Evolutionary conservation across 768 basidiomycete species (phyloP).

Genomic region (Agrocybe praecox): DNA sequence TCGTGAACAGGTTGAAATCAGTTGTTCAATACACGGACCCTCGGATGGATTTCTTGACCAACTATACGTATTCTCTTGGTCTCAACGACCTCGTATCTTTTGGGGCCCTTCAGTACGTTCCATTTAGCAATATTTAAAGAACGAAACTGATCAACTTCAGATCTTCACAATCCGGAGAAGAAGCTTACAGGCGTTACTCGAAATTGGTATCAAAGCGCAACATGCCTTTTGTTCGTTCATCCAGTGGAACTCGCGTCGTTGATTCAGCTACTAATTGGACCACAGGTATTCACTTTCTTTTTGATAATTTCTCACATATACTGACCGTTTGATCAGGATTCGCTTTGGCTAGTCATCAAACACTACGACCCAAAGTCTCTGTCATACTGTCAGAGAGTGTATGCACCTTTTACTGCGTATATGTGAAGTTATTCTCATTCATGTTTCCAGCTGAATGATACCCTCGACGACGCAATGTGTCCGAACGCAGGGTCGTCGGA

Average conservation of each 20-base stretch:
- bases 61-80: slow-evolving; percentile 63
- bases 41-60: slow-evolving; percentile 55
- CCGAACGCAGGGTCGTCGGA: slow-evolving; percentile 52
- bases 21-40: slow-evolving; percentile 47
- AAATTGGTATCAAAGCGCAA: slow-evolving; percentile 43
- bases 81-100: slow-evolving; percentile 61
- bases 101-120: slow-evolving; percentile 63
- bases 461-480: slow-evolving; percentile 69
- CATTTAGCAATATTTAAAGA: not conserved
- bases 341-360: slow-evolving; percentile 47
- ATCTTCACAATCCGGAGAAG: slow-evolving; percentile 47
- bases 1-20: slow-evolving; percentile 55
- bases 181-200: slow-evolving; percentile 56
- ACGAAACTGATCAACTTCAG: slow-evolving; percentile 18
- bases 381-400: slow-evolving; percentile 63
- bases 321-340: slow-evolving; percentile 48
- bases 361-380: slow-evolving; percentile 49
- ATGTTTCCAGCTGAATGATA: slow-evolving; percentile 54
- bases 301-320: not conserved
- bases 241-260: slow-evolving; percentile 59
- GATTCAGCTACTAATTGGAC: slow-evolving; percentile 76
- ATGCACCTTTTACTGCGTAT: slow-evolving; percentile 13
- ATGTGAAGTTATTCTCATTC: not conserved
- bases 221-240: slow-evolving; percentile 52
- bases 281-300: slow-evolving; percentile 40